Evolutionary conservation across 2,329 filamentous ascomycete species (phyloP).

Genomic region (Xylariaceae sp.): DNA sequence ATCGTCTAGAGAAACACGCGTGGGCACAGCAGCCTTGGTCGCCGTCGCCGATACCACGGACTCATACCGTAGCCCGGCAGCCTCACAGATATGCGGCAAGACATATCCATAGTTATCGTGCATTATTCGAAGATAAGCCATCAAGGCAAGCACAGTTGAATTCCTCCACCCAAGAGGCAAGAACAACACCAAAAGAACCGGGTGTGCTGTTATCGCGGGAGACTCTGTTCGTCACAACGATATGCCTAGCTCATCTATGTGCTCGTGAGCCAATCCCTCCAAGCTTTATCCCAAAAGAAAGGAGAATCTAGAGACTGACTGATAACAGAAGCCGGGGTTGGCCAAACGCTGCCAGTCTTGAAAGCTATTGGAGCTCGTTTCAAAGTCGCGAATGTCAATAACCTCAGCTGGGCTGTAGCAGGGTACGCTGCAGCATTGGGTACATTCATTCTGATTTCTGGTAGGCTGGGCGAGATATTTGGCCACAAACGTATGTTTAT

Average conservation of each 20-base stretch:
- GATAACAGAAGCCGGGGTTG: conserved; percentile 49
- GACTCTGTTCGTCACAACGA: conserved; percentile 48
- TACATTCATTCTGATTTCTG: conserved; percentile 62
- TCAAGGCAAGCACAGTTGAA: background rate
- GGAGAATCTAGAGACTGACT: conserved; percentile 10
- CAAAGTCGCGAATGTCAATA: conserved; percentile 48
- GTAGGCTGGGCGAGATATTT: conserved; percentile 54
- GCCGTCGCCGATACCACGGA: conserved; percentile 23
- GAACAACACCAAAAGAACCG: conserved; percentile 9
- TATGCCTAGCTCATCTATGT: conserved; percentile 55
- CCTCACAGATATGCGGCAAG: conserved; percentile 5
- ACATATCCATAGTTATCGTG: conserved; percentile 11
- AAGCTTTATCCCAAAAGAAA: background rate
- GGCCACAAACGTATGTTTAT: conserved; percentile 62
- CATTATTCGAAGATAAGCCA: conserved; percentile 16
- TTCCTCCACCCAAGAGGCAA: background rate
- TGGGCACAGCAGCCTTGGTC: conserved; percentile 17
- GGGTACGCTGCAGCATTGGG: conserved; percentile 63
- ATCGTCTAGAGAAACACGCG: conserved; percentile 1
- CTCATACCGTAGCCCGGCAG: conserved; percentile 11
- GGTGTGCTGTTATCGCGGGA: conserved; percentile 38
- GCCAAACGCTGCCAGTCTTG: conserved; percentile 55
- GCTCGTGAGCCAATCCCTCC: conserved; percentile 41
- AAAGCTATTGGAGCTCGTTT: conserved; percentile 56
- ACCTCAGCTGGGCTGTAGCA: conserved; percentile 63